phyloP scores from a whole-genome alignment of 805 yeast species.

The Monosporozyma yasuniensis region DNA sequence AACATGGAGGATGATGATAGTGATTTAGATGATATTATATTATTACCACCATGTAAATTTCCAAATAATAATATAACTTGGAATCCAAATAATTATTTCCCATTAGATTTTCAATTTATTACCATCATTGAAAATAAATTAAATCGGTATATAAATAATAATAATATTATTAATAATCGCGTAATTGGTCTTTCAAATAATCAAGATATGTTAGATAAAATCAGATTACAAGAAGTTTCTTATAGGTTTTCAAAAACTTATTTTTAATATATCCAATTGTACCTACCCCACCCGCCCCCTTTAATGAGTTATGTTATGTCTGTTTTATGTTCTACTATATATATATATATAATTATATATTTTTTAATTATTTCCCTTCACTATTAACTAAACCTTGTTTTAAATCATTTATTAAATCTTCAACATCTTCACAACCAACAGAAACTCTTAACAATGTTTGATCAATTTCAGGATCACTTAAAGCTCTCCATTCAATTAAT shows the following conservation, averaged over 20 bases:
- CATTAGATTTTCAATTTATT: conserved; percentile 1
- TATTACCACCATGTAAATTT: neutral
- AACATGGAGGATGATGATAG: neutral
- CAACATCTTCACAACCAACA: conserved; percentile 67
- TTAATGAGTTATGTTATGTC: neutral
- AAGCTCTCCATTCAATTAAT: conserved; percentile 81
- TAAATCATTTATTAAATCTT: conserved; percentile 70
- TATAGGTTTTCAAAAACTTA: conserved; percentile 28
- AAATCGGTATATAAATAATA: neutral
- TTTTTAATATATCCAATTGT: conserved; percentile 7
- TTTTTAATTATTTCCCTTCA: neutral
- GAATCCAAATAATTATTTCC: neutral
- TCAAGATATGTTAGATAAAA: conserved; percentile 25
- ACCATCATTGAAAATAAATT: conserved; percentile 1
- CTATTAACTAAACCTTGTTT: conserved; percentile 40
- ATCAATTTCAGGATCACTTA: conserved; percentile 52
- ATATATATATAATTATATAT: neutral
- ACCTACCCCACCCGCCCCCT: too few relatives aligned
- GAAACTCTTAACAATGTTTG: conserved; percentile 62
- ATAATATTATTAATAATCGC: too few relatives aligned
- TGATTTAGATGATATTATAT: neutral
- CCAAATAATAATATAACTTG: neutral
- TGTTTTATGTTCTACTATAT: neutral
- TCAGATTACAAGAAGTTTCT: conserved; percentile 28
- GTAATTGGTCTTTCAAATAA: neutral